Conservation (phyloP, 306 rosid genomes). For the Lathyrus aphaca region DNA sequence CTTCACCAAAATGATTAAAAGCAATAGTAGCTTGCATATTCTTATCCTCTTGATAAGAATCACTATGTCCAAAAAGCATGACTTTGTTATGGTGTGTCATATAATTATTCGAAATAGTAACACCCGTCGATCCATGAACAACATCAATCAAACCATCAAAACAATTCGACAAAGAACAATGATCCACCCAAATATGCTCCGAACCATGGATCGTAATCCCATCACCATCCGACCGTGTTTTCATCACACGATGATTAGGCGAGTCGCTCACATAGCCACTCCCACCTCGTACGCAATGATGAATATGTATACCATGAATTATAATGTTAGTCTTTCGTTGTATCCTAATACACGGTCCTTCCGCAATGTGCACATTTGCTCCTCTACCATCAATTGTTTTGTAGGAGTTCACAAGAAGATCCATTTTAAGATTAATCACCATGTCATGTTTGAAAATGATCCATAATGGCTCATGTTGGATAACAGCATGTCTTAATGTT, state of each 20-base stretch:
- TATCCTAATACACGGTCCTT: slow-evolving; percentile 78
- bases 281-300: slow-evolving; percentile 72
- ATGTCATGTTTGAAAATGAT: slow-evolving; percentile 74
- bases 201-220: slow-evolving; percentile 67
- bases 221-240: slow-evolving; percentile 73
- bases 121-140: slow-evolving; percentile 51
- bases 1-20: slow-evolving; percentile 92
- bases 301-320: slow-evolving; percentile 75
- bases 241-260: slow-evolving; percentile 58
- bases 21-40: slow-evolving; percentile 60
- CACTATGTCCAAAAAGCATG: slow-evolving; percentile 91
- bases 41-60: slow-evolving; percentile 62
- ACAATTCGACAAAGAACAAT: slow-evolving; percentile 68
- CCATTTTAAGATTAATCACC: slow-evolving; percentile 70
- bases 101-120: slow-evolving; percentile 76
- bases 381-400: slow-evolving; percentile 92
- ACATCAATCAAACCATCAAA: slow-evolving; percentile 77
- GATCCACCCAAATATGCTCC: slow-evolving; percentile 78
- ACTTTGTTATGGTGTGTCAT: slow-evolving; percentile 84
- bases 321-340: slow-evolving; percentile 66
- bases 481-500: slow-evolving; percentile 66
- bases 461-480: slow-evolving; percentile 80
- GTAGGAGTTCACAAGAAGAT: slow-evolving; percentile 68
- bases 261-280: slow-evolving; percentile 68
- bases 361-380: slow-evolving; percentile 67